Evolutionary conservation across 2,329 filamentous ascomycete genomes (phyloP), one percentile per base, ranked within the genome.

Genomic region (Talaromyces albobiverticillius): DNA sequence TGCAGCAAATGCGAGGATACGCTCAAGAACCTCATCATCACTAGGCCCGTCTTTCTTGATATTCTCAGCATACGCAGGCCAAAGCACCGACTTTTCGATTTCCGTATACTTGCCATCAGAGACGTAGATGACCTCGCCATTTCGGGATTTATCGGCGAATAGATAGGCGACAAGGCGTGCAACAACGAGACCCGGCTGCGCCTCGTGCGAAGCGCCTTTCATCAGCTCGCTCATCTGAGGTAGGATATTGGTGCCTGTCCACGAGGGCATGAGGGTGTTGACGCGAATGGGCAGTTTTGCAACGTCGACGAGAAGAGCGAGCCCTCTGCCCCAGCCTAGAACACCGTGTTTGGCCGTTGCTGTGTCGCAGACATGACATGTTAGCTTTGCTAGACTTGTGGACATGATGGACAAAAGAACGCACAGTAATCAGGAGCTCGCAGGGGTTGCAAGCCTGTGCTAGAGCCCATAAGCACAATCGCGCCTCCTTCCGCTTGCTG

Each of bases 261-360:
- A 84, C 26, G 72, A 77, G 1, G 82, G 81, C 1, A 79, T 75
- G 18, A 85, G 67, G 5, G 72, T 76, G 67, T 85, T 85, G 48
- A 85, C 63, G 13, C 82, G 78, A 41, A 85, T 76, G 25, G 51
- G 51, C 8, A 54, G 45, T 23, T 34, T 34, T 1, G 79, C 76
- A 1, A 79, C 56, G 41, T 55, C 46, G 18, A 81, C 59, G 3
- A 75, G 64, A 2, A 67, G 65, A 1, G 73, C 64, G 9, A 82
- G 65, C 3, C 77, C 76, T 25, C 81, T 75, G 20, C 79, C 72
- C 52, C 82, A 76, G 2, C 82, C 82, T 0, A 84, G 57, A 0
- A 82, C 76, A 20, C 74, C 82, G 52, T 83, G 78, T 55, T 85
- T 85, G 25, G 80, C 69, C 1, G 77, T 74, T 1, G 76, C 62